Percentiles rank a stretch among this genome's conserved stretches.
Evolutionary conservation across 768 basidiomycete species (phyloP).

Genomic region (Xerocomus brunneocitrinus): DNA sequence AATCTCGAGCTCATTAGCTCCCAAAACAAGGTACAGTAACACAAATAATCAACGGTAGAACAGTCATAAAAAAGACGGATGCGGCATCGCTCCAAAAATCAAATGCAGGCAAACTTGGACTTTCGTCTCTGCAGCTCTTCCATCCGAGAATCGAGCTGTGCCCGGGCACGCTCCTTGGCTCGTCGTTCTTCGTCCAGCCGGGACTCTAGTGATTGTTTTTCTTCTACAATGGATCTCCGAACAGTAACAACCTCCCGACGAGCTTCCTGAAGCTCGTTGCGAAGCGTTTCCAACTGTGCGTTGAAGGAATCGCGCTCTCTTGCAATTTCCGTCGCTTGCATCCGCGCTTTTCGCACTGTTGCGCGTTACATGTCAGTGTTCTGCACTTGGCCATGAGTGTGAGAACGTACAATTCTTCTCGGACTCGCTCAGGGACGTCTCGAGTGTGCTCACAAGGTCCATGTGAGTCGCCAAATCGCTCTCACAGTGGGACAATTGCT

Average conservation of each 20-base stretch:
- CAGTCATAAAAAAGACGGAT: conserved; percentile 9
- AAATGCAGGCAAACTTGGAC: conserved; percentile 90
- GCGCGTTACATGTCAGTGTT: conserved; percentile 7
- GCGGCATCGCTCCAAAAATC: conserved; percentile 23
- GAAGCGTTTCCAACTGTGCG: conserved; percentile 59
- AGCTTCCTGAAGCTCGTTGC: conserved; percentile 69
- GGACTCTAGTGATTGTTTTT: conserved; percentile 82
- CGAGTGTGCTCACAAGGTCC: conserved; percentile 80
- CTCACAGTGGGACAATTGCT: conserved; percentile 91
- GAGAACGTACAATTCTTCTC: conserved; percentile 81
- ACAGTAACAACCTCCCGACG: conserved; percentile 76
- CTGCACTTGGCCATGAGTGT: not conserved
- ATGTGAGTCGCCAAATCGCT: conserved; percentile 87
- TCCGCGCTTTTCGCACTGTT: conserved; percentile 85
- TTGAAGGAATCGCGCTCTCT: conserved; percentile 78
- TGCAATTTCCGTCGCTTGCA: conserved; percentile 88
- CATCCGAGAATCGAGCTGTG: conserved; percentile 84
- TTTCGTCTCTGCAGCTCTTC: conserved; percentile 80
- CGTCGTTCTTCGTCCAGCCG: conserved; percentile 82
- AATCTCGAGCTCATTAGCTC: conserved; percentile 21
- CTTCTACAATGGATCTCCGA: conserved; percentile 77
- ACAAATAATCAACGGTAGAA: conserved; percentile 24
- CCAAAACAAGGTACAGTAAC: conserved; percentile 27
- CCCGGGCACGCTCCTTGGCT: conserved; percentile 84
- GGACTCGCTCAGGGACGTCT: conserved; percentile 83